Evolutionary conservation across 371 early-diverging fungal genomes (phyloP).

Genomic region (Apophysomyces trapeziformis): DNA sequence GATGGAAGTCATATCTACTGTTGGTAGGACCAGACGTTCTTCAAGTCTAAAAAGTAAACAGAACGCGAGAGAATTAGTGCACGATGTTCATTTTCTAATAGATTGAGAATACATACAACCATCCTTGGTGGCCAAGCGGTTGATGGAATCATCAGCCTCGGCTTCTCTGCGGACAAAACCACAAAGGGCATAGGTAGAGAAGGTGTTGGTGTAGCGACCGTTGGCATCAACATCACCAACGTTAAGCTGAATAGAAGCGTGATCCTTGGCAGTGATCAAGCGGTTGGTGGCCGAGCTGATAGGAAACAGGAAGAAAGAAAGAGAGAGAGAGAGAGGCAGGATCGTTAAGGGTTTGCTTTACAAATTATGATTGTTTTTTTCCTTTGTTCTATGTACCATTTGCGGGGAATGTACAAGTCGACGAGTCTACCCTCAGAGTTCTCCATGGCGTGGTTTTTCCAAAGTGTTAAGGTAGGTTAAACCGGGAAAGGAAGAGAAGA

Average conservation of each 20-base stretch:
- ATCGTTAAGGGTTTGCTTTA: no score
- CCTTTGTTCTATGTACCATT: conserved; percentile 72
- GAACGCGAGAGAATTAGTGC: conserved; percentile 1
- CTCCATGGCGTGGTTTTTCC: conserved; percentile 50
- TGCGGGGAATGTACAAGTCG: conserved; percentile 95
- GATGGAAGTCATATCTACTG: conserved; percentile 30
- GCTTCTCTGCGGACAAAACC: conserved; percentile 92
- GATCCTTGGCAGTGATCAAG: conserved; percentile 82
- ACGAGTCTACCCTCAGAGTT: conserved; percentile 78
- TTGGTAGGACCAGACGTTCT: conserved; percentile 59
- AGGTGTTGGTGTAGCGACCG: conserved; percentile 80
- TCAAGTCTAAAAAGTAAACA: conserved; percentile 30
- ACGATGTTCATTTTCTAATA: neutral
- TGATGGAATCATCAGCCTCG: conserved; percentile 96
- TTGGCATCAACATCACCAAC: conserved; percentile 92
- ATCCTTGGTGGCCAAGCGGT: conserved; percentile 93
- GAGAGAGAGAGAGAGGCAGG: no score
- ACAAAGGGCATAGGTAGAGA: conserved; percentile 90
- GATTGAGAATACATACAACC: conserved; percentile 59
- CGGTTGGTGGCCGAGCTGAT: conserved; percentile 58
- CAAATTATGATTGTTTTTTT: neutral
- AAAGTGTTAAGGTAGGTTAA: conserved; percentile 30
- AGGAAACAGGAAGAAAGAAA: neutral
- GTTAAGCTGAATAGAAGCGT: conserved; percentile 98
- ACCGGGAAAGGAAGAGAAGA: conserved; percentile 11